Base-by-base conservation (phyloP, 352 stramenopile species). In the Globisporangium abappressorium region DNA sequence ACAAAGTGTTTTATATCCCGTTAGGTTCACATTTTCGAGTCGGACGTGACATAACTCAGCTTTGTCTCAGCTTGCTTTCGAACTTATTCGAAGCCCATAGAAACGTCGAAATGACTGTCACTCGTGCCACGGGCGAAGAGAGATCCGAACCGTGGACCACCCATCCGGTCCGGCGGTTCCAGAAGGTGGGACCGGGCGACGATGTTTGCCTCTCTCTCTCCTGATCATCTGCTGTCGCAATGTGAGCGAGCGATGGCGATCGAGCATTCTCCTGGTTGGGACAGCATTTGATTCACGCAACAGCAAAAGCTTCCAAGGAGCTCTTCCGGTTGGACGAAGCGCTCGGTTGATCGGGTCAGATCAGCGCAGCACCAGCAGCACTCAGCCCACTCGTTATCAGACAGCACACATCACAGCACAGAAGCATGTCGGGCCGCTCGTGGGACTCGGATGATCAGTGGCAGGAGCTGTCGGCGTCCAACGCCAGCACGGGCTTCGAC, bases 381-480 rank as follows among this genome's bases (percentile, higher is more conserved):
- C 22, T 2, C 7, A 18, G 4, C 24, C 20, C 12, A 34, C 24
- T 30, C 12, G 41, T 47, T 47, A 47, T 47, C 41, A 47, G 38
- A 60, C 36, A 62, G 41, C 36, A 43, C 36, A 43, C 53, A 49
- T 33, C 30, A 33, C 30, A 33, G 30, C 30, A 70, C 34, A 26
- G 76, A 8, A 49, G 43, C 58, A 92, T 87, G 76, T 69, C 60
- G 26, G 66, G 69, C 57, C 69, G 70, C 62, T 87, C 81, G 49
- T 93, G 85, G 85, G 81, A 91, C 72, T 80, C 83, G 24, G 74
- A 90, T 66, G 83, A 93, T 68, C 82, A 81, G 72, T 93, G 85
- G 85, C 82, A 93, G 70, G 83, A 92, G 64, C 78, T 83, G 47
- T 81, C 80, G 18, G 60, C 75, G 26, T 73, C 80, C 9, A 73